phyloP scores from a whole-genome alignment of 2,329 filamentous ascomycete species.

The Sclerotiophoma versabilis region DNA sequence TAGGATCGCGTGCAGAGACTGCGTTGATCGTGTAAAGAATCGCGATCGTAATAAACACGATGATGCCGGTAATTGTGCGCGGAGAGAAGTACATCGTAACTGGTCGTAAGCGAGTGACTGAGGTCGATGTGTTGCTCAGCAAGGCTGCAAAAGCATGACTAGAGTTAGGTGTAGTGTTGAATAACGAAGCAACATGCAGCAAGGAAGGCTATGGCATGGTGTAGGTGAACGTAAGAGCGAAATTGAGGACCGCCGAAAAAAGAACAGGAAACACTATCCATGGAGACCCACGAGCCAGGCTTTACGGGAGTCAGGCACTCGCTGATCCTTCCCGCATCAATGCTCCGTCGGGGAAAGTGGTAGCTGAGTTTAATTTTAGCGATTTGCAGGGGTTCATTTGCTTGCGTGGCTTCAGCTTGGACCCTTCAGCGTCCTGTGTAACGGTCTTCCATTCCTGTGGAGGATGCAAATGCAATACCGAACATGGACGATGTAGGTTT shows the following conservation, averaged over 20 bases:
- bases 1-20: conserved; percentile 42
- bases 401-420: conserved; percentile 18
- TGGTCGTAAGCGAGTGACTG: conserved; percentile 11
- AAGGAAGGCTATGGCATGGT: conserved; percentile 14
- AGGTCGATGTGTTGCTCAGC: not conserved
- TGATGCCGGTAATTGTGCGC: conserved; percentile 29
- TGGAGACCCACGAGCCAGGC: conserved; percentile 13
- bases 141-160: conserved; percentile 14
- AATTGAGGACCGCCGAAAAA: conserved; percentile 14
- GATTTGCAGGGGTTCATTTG: conserved; percentile 10
- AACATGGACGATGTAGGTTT: not conserved
- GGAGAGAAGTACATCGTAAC: conserved; percentile 31
- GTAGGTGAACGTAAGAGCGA: conserved; percentile 10
- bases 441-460: conserved; percentile 9
- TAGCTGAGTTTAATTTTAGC: conserved; percentile 17
- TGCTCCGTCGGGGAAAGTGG: conserved; percentile 15
- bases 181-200: not conserved
- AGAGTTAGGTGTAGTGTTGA: not conserved
- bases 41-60: conserved; percentile 25
- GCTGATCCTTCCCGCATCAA: conserved; percentile 21
- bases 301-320: conserved; percentile 12
- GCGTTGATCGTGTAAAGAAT: conserved; percentile 35
- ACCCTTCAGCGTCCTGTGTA: not conserved
- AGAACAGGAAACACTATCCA: conserved; percentile 14
- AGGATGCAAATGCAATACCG: not conserved